Percentiles rank a stretch among this genome's conserved stretches.
phyloP scores from a whole-genome alignment of 331 rosid species.

The Arachis monticola region DNA sequence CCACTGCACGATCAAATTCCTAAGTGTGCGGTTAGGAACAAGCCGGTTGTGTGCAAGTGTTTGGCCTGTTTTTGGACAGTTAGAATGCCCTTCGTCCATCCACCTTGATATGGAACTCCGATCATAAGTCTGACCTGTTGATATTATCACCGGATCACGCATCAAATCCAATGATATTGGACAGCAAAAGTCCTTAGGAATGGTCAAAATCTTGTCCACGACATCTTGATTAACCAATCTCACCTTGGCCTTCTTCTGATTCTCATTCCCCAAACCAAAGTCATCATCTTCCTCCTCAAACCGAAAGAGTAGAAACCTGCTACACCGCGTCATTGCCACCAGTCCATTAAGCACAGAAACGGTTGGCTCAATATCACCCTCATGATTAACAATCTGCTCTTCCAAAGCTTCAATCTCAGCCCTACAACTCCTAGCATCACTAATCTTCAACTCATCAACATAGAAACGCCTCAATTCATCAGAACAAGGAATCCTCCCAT shows the following conservation, averaged over 20 bases:
- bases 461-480: conserved; percentile 52
- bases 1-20: conserved; percentile 86
- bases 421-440: conserved; percentile 61
- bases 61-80: conserved; percentile 83
- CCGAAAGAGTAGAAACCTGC: conserved; percentile 78
- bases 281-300: conserved; percentile 76
- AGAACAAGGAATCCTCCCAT: conserved; percentile 55
- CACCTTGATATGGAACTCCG: conserved; percentile 74
- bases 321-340: conserved; percentile 68
- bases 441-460: conserved; percentile 58
- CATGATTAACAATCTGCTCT: conserved; percentile 84
- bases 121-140: conserved; percentile 83
- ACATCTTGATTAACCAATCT: conserved; percentile 65
- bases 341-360: conserved; percentile 74
- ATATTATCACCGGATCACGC: conserved; percentile 79
- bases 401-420: conserved; percentile 75
- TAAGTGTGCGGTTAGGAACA: conserved; percentile 71
- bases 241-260: conserved; percentile 56
- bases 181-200: conserved; percentile 82
- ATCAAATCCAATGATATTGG: conserved; percentile 85
- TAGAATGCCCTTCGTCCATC: conserved; percentile 85
- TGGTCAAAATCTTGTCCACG: conserved; percentile 64
- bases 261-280: conserved; percentile 40
- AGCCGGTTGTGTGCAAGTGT: conserved; percentile 60
- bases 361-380: conserved; percentile 78